Evolutionary conservation across 2,329 filamentous ascomycete genomes (phyloP).

Genomic region (Periconia sp.): DNA sequence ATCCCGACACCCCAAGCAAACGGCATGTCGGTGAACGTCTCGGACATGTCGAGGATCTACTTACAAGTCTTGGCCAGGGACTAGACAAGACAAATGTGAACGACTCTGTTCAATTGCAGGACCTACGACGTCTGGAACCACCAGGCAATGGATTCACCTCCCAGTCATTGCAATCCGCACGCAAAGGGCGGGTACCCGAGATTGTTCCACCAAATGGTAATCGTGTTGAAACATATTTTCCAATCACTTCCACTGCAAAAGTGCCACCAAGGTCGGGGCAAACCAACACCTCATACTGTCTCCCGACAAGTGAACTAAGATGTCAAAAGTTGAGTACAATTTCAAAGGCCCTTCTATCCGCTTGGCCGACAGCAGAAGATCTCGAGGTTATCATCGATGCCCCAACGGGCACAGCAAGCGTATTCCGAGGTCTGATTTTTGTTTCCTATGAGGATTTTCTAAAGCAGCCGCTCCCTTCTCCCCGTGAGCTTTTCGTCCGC

Average conservation of each 20-base stretch:
- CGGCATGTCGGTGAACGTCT: constrained; percentile 8
- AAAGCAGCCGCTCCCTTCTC: constrained; percentile 16
- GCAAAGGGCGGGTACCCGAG: too few species aligned
- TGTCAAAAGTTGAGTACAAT: constrained; percentile 13
- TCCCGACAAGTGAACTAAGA: not conserved
- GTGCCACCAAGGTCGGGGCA: not conserved
- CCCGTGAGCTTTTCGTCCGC: constrained; percentile 37
- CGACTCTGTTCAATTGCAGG: not conserved
- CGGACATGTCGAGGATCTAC: constrained; percentile 8
- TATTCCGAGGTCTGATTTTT: constrained; percentile 44
- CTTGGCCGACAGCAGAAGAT: constrained; percentile 46
- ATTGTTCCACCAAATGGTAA: too few species aligned
- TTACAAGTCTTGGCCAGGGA: not conserved
- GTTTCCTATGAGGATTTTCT: constrained; percentile 28
- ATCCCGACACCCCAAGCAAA: constrained; percentile 7
- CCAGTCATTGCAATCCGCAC: too few species aligned
- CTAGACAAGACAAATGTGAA: not conserved
- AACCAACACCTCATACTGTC: not conserved
- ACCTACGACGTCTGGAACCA: not conserved
- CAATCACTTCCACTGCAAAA: too few species aligned
- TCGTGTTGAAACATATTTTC: too few species aligned
- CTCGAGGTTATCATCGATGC: constrained; percentile 40
- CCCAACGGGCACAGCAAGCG: constrained; percentile 30
- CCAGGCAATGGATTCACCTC: too few species aligned
- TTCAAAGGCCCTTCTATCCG: constrained; percentile 35